These are phyloP conservation scores for Gautieria morchelliformis DNA, from an alignment of 768 basidiomycete species.

Conservation along the genomic window DNA sequence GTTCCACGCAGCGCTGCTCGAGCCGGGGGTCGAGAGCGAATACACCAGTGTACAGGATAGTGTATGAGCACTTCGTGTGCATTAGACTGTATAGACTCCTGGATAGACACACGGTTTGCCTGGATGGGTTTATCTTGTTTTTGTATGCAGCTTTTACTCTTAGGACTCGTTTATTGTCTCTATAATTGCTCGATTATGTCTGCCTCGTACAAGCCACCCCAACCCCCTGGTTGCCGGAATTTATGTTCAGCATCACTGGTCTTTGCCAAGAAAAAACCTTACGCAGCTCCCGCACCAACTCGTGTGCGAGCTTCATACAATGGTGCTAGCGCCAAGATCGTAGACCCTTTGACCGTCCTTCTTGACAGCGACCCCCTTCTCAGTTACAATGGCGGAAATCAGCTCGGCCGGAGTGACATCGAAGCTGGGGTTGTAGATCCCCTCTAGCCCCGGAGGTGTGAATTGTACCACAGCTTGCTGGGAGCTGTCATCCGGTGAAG, in stretches of 20 bases:
- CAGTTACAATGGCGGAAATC: constrained; percentile 92
- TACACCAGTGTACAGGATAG: constrained; percentile 70
- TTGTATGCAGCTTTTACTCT: not conserved
- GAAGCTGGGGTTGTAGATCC: constrained; percentile 89
- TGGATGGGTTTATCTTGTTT: not conserved
- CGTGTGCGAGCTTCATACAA: constrained; percentile 29
- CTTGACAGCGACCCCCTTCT: constrained; percentile 84
- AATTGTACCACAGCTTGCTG: constrained; percentile 76
- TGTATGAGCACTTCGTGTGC: constrained; percentile 33
- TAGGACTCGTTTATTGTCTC: not conserved
- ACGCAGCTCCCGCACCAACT: no score
- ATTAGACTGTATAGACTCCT: not conserved
- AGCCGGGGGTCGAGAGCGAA: constrained; percentile 93
- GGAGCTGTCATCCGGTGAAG: constrained; percentile 29
- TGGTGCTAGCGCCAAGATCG: constrained; percentile 41
- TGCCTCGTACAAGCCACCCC: no score
- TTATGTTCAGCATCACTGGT: no score
- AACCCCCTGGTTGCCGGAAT: no score
- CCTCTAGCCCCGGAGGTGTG: constrained; percentile 56
- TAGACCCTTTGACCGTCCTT: constrained; percentile 45
- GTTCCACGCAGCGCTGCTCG: constrained; percentile 78
- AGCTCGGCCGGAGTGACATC: constrained; percentile 93
- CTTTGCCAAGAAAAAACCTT: no score
- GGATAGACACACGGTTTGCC: not conserved
- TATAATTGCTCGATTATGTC: no score